Conservation (phyloP, 192 early-diverging fungal genomes). For the Bifiguratus adelaidae region DNA sequence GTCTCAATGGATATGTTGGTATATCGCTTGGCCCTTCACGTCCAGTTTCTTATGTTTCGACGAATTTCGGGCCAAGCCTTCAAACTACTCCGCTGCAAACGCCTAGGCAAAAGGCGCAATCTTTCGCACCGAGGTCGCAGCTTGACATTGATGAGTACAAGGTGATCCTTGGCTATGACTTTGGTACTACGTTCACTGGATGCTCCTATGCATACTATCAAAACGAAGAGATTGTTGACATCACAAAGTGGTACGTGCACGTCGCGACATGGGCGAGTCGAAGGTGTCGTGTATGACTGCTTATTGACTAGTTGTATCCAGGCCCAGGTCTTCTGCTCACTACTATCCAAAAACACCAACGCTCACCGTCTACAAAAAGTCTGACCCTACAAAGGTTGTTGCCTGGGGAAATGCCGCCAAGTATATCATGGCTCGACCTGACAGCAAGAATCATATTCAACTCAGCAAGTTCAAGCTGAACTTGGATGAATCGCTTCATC, state of each 20-base stretch:
- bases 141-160: conserved; percentile 11
- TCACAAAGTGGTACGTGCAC: conserved; percentile 27
- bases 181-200: conserved; percentile 38
- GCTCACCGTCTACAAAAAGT: conserved; percentile 20
- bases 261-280: neutral
- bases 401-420: conserved; percentile 33
- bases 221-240: conserved; percentile 29
- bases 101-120: too few relatives aligned
- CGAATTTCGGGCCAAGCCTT: too few relatives aligned
- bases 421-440: conserved; percentile 16
- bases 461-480: conserved; percentile 25
- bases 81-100: too few relatives aligned
- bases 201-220: conserved; percentile 32
- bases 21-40: too few relatives aligned
- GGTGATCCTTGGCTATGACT: conserved; percentile 17
- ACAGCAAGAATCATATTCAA: conserved; percentile 18
- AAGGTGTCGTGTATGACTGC: too few relatives aligned
- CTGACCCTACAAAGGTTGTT: conserved; percentile 16
- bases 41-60: too few relatives aligned
- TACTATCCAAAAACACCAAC: conserved; percentile 35
- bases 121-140: too few relatives aligned
- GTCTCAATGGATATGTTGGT: too few relatives aligned
- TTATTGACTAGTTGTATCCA: neutral
- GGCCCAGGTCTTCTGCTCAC: conserved; percentile 12
- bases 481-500: conserved; percentile 17